A percentile compares a stretch with the other conserved stretches of the same genome.
Conservation (phyloP, 495 filamentous ascomycete species). For the Neurospora sp. region DNA sequence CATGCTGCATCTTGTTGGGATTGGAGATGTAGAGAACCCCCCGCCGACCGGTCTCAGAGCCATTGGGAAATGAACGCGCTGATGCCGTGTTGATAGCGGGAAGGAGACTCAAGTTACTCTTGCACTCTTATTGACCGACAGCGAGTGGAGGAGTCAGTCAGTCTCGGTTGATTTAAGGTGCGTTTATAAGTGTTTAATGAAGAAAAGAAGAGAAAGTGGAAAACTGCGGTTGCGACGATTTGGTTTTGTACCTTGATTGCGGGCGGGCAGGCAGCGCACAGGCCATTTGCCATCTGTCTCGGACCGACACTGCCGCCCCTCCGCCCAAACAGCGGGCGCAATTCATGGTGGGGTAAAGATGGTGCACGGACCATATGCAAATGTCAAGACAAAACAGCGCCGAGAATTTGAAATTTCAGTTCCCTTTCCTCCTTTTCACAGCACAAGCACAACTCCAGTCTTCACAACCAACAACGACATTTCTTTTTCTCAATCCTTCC, state of each 20-base stretch:
- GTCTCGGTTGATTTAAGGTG: conserved; percentile 46
- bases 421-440: not conserved
- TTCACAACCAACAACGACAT: not conserved
- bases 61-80: not conserved
- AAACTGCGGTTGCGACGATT: not conserved
- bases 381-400: not conserved
- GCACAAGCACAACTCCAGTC: not conserved
- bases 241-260: not conserved
- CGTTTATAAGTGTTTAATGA: conserved; percentile 32
- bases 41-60: not conserved
- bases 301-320: conserved; percentile 1
- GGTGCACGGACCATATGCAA: not conserved
- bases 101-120: conserved; percentile 19
- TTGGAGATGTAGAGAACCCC: not conserved
- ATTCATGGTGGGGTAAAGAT: not conserved
- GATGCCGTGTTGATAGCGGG: not conserved
- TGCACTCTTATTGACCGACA: conserved; percentile 44
- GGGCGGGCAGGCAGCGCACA: not conserved
- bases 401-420: not conserved
- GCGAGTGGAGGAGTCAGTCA: conserved; percentile 27
- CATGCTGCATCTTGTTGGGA: not conserved
- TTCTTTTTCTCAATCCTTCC: not conserved
- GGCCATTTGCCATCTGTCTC: not conserved
- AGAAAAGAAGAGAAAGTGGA: conserved; percentile 14
- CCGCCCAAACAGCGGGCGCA: conserved; percentile 4